phyloP scores from a whole-genome alignment of 805 yeast species.

The Pichia pseudocactophila region DNA sequence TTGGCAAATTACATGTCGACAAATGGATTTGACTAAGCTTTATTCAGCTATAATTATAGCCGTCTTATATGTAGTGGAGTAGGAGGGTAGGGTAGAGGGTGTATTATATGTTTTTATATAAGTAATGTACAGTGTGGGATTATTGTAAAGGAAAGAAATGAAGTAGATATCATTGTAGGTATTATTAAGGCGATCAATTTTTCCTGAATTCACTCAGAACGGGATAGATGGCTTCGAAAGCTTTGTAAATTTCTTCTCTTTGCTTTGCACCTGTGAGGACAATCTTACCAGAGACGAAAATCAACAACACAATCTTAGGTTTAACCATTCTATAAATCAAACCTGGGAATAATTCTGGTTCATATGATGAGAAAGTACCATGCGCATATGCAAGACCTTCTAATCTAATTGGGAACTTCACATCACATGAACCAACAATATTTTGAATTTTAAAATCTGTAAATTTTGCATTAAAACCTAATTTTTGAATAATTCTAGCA shows the following conservation, averaged over 20 bases:
- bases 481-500: constrained; percentile 95
- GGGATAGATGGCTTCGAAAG: constrained; percentile 96
- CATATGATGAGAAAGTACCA: constrained; percentile 97
- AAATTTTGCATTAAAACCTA: constrained; percentile 95
- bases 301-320: constrained; percentile 91
- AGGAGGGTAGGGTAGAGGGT: not conserved
- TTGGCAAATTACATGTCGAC: too few relatives aligned
- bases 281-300: constrained; percentile 95
- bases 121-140: not conserved
- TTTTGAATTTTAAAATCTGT: constrained; percentile 97
- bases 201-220: constrained; percentile 97
- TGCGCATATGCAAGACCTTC: constrained; percentile 97
- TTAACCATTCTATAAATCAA: constrained; percentile 98
- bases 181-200: constrained; percentile 19
- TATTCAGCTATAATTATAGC: too few relatives aligned
- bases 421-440: constrained; percentile 98
- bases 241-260: constrained; percentile 96
- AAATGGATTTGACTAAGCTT: too few relatives aligned
- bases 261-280: constrained; percentile 98
- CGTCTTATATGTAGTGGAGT: too few relatives aligned
- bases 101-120: not conserved
- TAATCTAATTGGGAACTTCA: constrained; percentile 91
- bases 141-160: not conserved
- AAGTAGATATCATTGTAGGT: too few relatives aligned
- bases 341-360: constrained; percentile 97